phyloP scores from a whole-genome alignment of 139 green algal genomes.

The Chlorokybus atmophyticus region DNA sequence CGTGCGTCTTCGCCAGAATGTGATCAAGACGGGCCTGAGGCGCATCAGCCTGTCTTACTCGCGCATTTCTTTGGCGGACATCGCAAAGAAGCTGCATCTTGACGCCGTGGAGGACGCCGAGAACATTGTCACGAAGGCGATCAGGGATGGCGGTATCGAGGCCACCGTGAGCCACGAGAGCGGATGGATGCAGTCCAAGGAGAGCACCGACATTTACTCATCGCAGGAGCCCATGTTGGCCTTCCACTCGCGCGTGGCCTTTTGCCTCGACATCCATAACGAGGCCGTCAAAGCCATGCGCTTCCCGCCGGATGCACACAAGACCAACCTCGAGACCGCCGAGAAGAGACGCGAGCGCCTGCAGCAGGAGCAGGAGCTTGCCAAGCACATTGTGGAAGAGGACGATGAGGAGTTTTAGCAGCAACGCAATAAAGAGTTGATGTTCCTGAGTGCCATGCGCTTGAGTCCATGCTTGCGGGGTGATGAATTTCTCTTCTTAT shows the following conservation, averaged over 20 bases:
- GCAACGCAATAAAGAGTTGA: too few relatives aligned
- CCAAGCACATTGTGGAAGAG: constrained; percentile 60
- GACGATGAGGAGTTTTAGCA: constrained; percentile 37
- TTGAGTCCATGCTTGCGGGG: too few relatives aligned
- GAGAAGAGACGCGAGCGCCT: constrained; percentile 51
- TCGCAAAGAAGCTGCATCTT: constrained; percentile 26
- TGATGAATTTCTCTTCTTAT: too few relatives aligned
- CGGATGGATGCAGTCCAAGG: constrained; percentile 51
- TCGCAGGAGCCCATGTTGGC: constrained; percentile 50
- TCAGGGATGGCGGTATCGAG: constrained; percentile 57
- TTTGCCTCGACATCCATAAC: constrained; percentile 96
- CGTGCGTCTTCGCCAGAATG: constrained; percentile 82
- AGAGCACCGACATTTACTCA: constrained; percentile 62
- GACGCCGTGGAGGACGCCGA: constrained; percentile 65
- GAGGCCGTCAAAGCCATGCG: constrained; percentile 66
- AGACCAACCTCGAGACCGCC: constrained; percentile 43
- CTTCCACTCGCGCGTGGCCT: constrained; percentile 88
- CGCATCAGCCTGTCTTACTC: constrained; percentile 88
- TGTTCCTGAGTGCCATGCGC: too few relatives aligned
- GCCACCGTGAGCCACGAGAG: constrained; percentile 67
- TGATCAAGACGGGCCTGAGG: constrained; percentile 83
- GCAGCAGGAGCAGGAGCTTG: constrained; percentile 67
- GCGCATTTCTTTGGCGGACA: constrained; percentile 65
- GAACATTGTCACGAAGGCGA: constrained; percentile 78
- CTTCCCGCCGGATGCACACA: constrained; percentile 36